These are phyloP conservation scores for Thelephora ganbajun DNA, from an alignment of 768 basidiomycete genomes.

Conservation along the genomic window DNA sequence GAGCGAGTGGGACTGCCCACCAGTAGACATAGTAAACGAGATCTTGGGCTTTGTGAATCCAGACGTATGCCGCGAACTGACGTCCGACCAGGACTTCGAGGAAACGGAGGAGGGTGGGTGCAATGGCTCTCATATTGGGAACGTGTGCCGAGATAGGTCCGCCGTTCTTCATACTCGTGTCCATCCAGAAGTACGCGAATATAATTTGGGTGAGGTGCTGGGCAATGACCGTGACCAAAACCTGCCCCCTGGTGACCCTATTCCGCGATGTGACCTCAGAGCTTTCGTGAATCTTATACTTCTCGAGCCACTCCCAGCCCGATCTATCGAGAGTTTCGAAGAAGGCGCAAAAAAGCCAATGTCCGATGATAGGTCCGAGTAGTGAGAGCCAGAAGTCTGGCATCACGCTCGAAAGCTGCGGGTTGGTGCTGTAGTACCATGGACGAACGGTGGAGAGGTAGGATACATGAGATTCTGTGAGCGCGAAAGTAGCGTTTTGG, in stretches of 20 bases:
- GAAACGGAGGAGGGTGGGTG: conserved; percentile 23
- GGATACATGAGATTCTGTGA: no score
- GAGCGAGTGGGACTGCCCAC: conserved; percentile 76
- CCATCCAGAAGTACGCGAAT: conserved; percentile 57
- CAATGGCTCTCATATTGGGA: conserved; percentile 27
- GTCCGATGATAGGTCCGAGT: conserved; percentile 61
- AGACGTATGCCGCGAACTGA: conserved; percentile 20
- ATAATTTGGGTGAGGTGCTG: conserved; percentile 81
- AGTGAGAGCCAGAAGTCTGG: conserved; percentile 65
- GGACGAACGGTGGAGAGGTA: conserved; percentile 17
- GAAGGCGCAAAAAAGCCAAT: conserved; percentile 71
- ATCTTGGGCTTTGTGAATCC: conserved; percentile 21
- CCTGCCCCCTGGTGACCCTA: conserved; percentile 53
- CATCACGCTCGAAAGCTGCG: conserved; percentile 36
- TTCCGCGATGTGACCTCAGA: conserved; percentile 66
- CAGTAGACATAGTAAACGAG: conserved; percentile 66
- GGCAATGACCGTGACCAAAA: conserved; percentile 67
- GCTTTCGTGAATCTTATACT: conserved; percentile 80
- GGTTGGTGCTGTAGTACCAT: conserved; percentile 38
- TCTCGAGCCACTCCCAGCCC: conserved; percentile 63
- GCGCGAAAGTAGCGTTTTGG: not conserved
- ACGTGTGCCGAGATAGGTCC: conserved; percentile 19
- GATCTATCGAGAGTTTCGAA: conserved; percentile 79
- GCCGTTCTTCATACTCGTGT: conserved; percentile 18
- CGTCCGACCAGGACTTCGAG: conserved; percentile 28